Evolutionary conservation across 441 rosid genomes (phyloP), one percentile per base, ranked within the genome.

Genomic region (Gossypium gossypioides): DNA sequence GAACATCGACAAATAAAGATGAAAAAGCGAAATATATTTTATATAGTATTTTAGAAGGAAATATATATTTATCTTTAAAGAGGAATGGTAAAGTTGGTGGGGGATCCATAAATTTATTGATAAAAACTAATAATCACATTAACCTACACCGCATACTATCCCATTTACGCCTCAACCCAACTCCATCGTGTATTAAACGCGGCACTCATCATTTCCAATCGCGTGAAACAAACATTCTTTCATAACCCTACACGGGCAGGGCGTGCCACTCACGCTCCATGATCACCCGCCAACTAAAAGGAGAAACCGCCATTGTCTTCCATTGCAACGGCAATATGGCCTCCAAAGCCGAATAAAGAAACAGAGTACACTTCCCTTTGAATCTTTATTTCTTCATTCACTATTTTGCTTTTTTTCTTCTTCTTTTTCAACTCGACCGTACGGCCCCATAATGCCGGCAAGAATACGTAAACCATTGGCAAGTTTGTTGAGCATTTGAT

Each of bases 221-320:
- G 72, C 75, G 75, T 72, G 61, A 22, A 1, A 0, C 6, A 10
- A 5, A 54, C 2, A 18, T 7, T n/a, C n/a, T 16, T 40, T 21
- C 21, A 13, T 19, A 8, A 32, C 9, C 9, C 27, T n/a, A 12
- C 15, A 1, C 8, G 52, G 9, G 40, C 48, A 67, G 52, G 5
- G 40, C 48, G 71, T 80, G 40, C 3, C n/a, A 0, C 1, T 19
- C 77, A 73, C 80, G 72, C 63, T 57, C 67, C 9, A 32, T 44
- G 4, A 15, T 72, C 25, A 61, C 75, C 75, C 69, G 60, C 68
- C 68, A 72, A 48, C 34, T 56, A 70, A 70, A 69, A 59, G 10
- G 58, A 59, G 25, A 25, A 24, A 46, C 74, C 10, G 24, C 58
- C 42, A 58, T 25, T 16, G 57, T 9, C 44, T 24, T 32, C 65